Evolutionary conservation across 2,329 filamentous ascomycete species (phyloP), one percentile per base, ranked within the genome.

Genomic region (Aspergillus intermedius): DNA sequence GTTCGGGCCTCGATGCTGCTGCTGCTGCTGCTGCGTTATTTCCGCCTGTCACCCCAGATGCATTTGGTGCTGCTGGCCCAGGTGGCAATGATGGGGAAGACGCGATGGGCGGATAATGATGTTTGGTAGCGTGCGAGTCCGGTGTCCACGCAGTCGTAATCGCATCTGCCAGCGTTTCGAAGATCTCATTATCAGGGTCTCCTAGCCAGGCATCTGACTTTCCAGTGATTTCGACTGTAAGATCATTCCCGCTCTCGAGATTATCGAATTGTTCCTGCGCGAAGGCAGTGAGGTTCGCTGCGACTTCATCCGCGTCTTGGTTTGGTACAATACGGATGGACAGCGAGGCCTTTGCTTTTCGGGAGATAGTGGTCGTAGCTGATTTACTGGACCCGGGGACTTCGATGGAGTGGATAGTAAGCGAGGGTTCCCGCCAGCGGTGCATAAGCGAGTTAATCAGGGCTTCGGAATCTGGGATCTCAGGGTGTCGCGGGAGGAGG

Each of bases 171-270:
- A 98, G 79, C 0, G 89, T 94, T 53, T 85, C 82, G 69, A 96
- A 98, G 50, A 97, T 91, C 56, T 90, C 83, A 57, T 95, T 96
- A 44, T 83, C 83, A 3, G 89, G 90, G 59, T 96, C 89, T 12
- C 93, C 91, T 0, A 98, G 81, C 93, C 93, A 98, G 0, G 93
- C 90, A 63, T 98, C 93, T 0, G 93, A 91, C 69, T 88, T 86
- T 63, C 96, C 93, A 56, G 95, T 90, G 55, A 98, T 91, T 25
- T 83, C 84, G 35, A 98, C 81, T 1, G 77, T 85, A 32, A 98
- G 76, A 5, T 77, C 79, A 61, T 98, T 98, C 52, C 87, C 84
- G 1, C 88, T 91, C 25, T 84, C 83, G 1, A 97, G 81, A 13
- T 77, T 70, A 1, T 75, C 76, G 61, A 96, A 98, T 56, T 90